Base-by-base conservation (phyloP, 2,329 filamentous ascomycete genomes). In the Colletotrichum tamarilloi region DNA sequence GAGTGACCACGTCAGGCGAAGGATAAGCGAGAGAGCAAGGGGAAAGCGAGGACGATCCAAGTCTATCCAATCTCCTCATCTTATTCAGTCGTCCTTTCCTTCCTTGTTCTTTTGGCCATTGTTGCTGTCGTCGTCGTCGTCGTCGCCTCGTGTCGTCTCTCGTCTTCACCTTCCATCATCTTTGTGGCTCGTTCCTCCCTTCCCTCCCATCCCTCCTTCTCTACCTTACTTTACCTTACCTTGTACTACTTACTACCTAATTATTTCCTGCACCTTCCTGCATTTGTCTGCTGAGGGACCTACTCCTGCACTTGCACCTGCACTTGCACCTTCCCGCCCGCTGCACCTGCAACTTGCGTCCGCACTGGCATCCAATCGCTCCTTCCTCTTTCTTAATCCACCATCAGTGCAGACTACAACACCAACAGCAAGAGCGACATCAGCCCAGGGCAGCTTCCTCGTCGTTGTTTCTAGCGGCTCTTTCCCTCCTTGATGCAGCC, bases 281-380 rank as follows among this genome's bases (percentile, higher is more conserved):
- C 30, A 32, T n/a, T 19, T 66, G 53, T 35, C 28, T 56, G 9
- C 28, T 12, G 14, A 8, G 12, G 49, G 28, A 46, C n/a, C 38
- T 62, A 22, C 64, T 49, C 58, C 53, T 70, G 55, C 70, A 65
- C 64, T 53, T 58, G 59, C 67, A 49, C 52, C 24, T 49, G 66
- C 59, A 60, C 49, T 32, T 5, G 52, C 60, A 30, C 32, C 32
- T 35, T 52, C 58, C 55, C 60, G 59, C 70, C 60, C 53, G 32
- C 60, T 58, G 59, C 67, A 42, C 35, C 49, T n/a, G 26, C 19
- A 7, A 49, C 42, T 49, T 30, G 19, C 32, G 60, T 63, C 32
- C 24, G 22, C 24, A 30, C 38, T 49, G 38, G 52, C 55, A 49
- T 59, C 64, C 42, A 7, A 22, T 24, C 19, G 38, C 28, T 62